These are phyloP conservation scores for Clonostachys chloroleuca DNA, from an alignment of 2,329 filamentous ascomycete species.

Conservation along the genomic window DNA sequence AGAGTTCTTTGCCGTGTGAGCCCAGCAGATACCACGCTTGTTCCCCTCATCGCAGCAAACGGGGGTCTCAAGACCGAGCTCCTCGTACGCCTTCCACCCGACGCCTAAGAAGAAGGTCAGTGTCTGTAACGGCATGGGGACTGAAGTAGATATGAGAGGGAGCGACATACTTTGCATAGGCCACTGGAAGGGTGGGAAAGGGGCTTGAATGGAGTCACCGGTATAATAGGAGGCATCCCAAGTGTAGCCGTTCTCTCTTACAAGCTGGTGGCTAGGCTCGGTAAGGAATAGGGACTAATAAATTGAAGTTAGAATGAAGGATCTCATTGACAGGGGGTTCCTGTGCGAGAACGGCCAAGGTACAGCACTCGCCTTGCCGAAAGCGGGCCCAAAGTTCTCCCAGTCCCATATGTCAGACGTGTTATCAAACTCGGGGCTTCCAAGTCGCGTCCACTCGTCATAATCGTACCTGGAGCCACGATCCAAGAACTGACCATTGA, in stretches of 20 bases:
- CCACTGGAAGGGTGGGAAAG: constrained; percentile 23
- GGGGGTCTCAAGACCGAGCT: constrained; percentile 13
- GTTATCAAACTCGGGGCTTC: constrained; percentile 13
- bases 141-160: not conserved
- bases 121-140: not conserved
- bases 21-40: constrained; percentile 23
- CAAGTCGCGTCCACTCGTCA: constrained; percentile 24
- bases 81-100: constrained; percentile 10
- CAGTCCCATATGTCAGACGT: constrained; percentile 23
- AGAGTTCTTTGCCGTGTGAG: constrained; percentile 18
- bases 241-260: constrained; percentile 20
- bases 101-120: constrained; percentile 3
- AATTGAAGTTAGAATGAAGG: not conserved
- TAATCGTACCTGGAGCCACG: constrained; percentile 25
- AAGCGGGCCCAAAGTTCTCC: constrained; percentile 24
- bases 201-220: constrained; percentile 20
- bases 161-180: constrained; percentile 12
- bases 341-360: too few species aligned
- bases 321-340: not conserved
- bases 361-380: constrained; percentile 20
- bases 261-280: constrained; percentile 13
- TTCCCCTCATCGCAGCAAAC: constrained; percentile 18
- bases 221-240: constrained; percentile 22
- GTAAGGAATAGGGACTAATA: constrained; percentile 8
- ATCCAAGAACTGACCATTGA: constrained; percentile 32